These are phyloP conservation scores for Sarcodon sp. DNA, from an alignment of 768 basidiomycete genomes.

Conservation along the genomic window DNA sequence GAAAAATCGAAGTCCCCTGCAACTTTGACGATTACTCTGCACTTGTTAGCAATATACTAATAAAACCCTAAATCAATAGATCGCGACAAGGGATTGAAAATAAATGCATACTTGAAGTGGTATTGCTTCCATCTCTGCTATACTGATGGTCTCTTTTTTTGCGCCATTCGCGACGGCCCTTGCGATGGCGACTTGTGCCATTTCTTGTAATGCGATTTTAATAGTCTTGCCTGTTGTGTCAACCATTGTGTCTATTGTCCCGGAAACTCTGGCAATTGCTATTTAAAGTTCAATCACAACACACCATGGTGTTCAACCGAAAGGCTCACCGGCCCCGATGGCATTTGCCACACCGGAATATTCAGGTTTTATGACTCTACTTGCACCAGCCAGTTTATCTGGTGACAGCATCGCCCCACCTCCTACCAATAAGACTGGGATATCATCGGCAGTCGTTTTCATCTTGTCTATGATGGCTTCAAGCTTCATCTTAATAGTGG, in stretches of 20 bases:
- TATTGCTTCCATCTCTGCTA: constrained; percentile 44
- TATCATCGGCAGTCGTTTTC: constrained; percentile 49
- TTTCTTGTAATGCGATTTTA: no score
- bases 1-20: constrained; percentile 33
- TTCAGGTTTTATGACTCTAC: constrained; percentile 33
- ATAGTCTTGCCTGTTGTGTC: no score
- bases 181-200: no score
- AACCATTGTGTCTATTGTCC: no score
- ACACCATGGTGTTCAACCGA: no score
- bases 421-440: constrained; percentile 49
- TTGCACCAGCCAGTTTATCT: constrained; percentile 34
- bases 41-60: constrained; percentile 35
- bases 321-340: constrained; percentile 29
- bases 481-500: constrained; percentile 25
- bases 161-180: no score
- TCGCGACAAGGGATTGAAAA: background rate
- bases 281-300: no score
- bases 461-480: constrained; percentile 44
- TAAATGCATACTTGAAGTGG: constrained; percentile 29
- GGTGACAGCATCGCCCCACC: constrained; percentile 54
- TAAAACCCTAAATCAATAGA: background rate
- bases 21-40: constrained; percentile 45
- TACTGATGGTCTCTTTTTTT: constrained; percentile 19
- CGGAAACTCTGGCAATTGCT: no score
- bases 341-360: constrained; percentile 49